phyloP scores from a whole-genome alignment of 441 rosid genomes.

The Arabidopsis lyrata region DNA sequence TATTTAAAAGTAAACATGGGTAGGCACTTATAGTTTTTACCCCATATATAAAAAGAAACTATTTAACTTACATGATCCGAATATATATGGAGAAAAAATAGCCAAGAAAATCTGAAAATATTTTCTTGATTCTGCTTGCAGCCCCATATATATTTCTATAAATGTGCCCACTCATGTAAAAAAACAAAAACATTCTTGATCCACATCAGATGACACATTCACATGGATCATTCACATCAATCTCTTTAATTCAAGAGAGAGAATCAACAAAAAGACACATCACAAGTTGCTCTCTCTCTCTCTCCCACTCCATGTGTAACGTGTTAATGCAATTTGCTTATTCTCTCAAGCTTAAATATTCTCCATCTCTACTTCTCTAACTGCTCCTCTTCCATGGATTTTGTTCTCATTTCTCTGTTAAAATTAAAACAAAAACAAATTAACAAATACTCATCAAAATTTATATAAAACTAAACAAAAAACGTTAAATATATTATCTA shows the following conservation, averaged over 20 bases:
- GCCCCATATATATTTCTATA: slow-evolving; percentile 46
- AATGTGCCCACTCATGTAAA: slow-evolving; percentile 47
- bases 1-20: slow-evolving; percentile 32
- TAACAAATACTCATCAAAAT: background rate
- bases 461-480: background rate
- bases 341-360: slow-evolving; percentile 42
- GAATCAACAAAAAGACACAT: slow-evolving; percentile 49
- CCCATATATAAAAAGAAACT: slow-evolving; percentile 26
- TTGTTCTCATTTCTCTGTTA: slow-evolving; percentile 58
- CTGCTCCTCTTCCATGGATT: slow-evolving; percentile 40
- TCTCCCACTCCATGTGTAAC: slow-evolving; percentile 44
- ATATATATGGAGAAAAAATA: slow-evolving; percentile 33
- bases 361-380: slow-evolving; percentile 44
- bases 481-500: background rate
- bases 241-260: slow-evolving; percentile 47
- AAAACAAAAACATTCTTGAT: slow-evolving; percentile 39
- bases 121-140: slow-evolving; percentile 76
- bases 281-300: slow-evolving; percentile 45
- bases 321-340: slow-evolving; percentile 43
- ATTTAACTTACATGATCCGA: slow-evolving; percentile 18
- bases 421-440: slow-evolving; percentile 24
- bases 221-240: slow-evolving; percentile 45
- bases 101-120: slow-evolving; percentile 45
- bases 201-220: slow-evolving; percentile 50
- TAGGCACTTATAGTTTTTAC: slow-evolving; percentile 35